Evolutionary conservation across 2,329 filamentous ascomycete species (phyloP).

Genomic region (Cladobotryum mycophilum): DNA sequence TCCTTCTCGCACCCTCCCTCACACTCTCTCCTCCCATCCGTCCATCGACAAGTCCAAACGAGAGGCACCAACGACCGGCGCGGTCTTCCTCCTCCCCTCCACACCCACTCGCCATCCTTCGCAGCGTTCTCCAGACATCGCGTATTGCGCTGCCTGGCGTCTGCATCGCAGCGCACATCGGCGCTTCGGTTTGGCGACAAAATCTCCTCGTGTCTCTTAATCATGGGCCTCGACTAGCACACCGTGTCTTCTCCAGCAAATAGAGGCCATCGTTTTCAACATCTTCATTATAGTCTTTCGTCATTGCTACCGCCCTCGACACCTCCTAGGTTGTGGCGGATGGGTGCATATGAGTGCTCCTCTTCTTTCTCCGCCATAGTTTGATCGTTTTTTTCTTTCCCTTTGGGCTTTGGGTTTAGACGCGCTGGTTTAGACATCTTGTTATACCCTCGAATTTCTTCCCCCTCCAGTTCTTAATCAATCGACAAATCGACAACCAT

Average conservation of each 20-base stretch:
- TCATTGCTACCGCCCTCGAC: slow-evolving; percentile 6
- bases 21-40: neutral
- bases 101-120: slow-evolving; percentile 1
- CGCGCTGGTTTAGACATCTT: slow-evolving; percentile 34
- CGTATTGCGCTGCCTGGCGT: slow-evolving; percentile 10
- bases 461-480: slow-evolving; percentile 19
- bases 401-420: slow-evolving; percentile 32
- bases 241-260: slow-evolving; percentile 16
- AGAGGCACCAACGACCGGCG: too few relatives aligned
- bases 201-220: slow-evolving; percentile 13
- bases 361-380: slow-evolving; percentile 15
- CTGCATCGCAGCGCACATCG: neutral
- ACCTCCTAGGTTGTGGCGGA: slow-evolving; percentile 18
- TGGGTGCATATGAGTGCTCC: slow-evolving; percentile 18
- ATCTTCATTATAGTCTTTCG: slow-evolving; percentile 10
- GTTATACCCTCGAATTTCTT: slow-evolving; percentile 16
- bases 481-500: slow-evolving; percentile 11
- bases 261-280: slow-evolving; percentile 7
- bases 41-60: too few relatives aligned
- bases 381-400: slow-evolving; percentile 17
- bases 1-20: neutral
- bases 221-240: slow-evolving; percentile 31
- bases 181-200: neutral
- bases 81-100: neutral
- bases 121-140: slow-evolving; percentile 7